These are phyloP conservation scores for Climacium dendroides DNA, from an alignment of 225 moss, liverwort and hornwort species.

Conservation along the genomic window DNA sequence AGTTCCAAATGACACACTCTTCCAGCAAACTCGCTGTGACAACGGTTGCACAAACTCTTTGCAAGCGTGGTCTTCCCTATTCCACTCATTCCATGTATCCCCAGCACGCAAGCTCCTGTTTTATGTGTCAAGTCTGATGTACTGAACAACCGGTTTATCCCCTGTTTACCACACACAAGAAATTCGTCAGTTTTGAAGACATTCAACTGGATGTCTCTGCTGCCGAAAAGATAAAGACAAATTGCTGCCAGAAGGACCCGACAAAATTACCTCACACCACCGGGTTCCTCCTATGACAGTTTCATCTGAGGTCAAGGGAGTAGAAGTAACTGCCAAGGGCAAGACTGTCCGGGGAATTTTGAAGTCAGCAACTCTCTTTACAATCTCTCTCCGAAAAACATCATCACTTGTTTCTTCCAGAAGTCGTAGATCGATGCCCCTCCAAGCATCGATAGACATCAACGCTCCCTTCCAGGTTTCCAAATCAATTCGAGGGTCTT, in stretches of 20 bases:
- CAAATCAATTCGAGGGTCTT: background rate
- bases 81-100: conserved; percentile 5
- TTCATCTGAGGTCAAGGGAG: background rate
- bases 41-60: background rate
- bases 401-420: background rate
- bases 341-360: background rate
- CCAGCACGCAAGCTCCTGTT: background rate
- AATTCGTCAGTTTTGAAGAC: background rate
- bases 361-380: background rate
- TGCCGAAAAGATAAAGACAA: background rate
- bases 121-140: background rate
- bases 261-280: background rate
- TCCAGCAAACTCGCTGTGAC: background rate
- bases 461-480: background rate
- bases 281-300: background rate
- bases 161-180: background rate
- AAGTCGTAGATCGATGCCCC: background rate
- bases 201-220: background rate
- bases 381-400: background rate
- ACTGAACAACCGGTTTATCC: background rate
- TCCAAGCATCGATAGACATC: background rate
- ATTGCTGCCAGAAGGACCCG: background rate
- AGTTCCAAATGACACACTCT: conserved; percentile 1
- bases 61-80: conserved; percentile 6
- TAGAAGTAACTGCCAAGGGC: background rate